Percentiles rank a stretch among this genome's conserved stretches.
These are phyloP conservation scores for Fragaria nilgerrensis DNA, from an alignment of 306 rosid species.

Conservation along the genomic window DNA sequence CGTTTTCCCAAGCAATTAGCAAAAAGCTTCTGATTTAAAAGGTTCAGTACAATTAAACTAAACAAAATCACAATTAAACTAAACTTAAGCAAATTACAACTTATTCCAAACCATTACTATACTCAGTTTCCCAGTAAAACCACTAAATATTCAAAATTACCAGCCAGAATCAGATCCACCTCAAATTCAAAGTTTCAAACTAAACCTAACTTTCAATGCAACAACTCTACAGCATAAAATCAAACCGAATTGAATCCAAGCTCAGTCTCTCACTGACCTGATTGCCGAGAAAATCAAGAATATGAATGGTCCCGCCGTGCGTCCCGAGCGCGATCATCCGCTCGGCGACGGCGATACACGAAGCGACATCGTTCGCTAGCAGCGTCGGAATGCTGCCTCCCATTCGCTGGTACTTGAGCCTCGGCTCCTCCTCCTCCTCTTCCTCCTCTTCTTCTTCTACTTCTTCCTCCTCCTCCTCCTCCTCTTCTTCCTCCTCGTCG, in stretches of 20 bases:
- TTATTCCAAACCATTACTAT: background rate
- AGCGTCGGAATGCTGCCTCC: slow-evolving; percentile 91
- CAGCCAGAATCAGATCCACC: background rate
- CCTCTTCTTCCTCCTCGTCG: slow-evolving; percentile 73
- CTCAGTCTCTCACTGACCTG: slow-evolving; percentile 48
- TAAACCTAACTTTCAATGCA: background rate
- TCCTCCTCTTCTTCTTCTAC: slow-evolving; percentile 39
- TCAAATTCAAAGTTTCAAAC: background rate
- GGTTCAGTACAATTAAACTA: background rate
- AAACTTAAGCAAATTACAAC: background rate
- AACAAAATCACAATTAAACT: background rate
- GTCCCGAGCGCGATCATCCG: slow-evolving; percentile 97
- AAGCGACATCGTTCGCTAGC: slow-evolving; percentile 78
- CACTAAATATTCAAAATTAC: background rate
- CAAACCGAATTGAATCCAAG: slow-evolving; percentile 1
- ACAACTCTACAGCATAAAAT: background rate
- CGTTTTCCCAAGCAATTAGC: background rate
- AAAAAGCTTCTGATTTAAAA: background rate
- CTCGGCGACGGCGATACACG: slow-evolving; percentile 87
- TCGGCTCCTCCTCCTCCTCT: slow-evolving; percentile 73
- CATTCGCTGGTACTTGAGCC: slow-evolving; percentile 97
- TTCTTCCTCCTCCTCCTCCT: slow-evolving; percentile 63
- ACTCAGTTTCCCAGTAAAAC: background rate
- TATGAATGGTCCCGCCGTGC: slow-evolving; percentile 75
- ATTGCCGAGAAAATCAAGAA: slow-evolving; percentile 96